Conservation (phyloP, 2,329 filamentous ascomycete genomes). For the Cryoendolithus antarcticus region DNA sequence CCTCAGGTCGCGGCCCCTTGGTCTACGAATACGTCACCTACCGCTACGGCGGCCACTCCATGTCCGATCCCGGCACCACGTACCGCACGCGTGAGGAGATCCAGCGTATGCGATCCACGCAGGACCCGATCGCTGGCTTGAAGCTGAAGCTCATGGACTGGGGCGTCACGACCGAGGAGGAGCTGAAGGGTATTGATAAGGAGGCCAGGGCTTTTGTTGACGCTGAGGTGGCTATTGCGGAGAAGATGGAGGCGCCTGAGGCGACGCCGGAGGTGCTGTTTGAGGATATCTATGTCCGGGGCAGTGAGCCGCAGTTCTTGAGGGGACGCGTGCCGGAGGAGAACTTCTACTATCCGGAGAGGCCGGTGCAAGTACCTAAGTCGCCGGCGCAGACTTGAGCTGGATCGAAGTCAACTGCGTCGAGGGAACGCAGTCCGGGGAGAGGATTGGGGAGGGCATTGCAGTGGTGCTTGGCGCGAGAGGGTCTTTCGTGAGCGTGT, state of each 20-base stretch:
- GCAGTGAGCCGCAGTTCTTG: slow-evolving; percentile 77
- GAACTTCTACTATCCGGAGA: slow-evolving; percentile 61
- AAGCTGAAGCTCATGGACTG: slow-evolving; percentile 98
- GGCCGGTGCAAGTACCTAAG: slow-evolving; percentile 17
- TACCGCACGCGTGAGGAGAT: slow-evolving; percentile 98
- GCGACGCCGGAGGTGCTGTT: slow-evolving; percentile 70
- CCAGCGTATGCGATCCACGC: slow-evolving; percentile 97
- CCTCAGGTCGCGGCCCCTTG: slow-evolving; percentile 74
- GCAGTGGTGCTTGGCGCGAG: too few species aligned
- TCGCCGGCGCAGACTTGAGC: slow-evolving; percentile 17
- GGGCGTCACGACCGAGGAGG: slow-evolving; percentile 80
- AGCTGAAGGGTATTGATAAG: slow-evolving; percentile 95
- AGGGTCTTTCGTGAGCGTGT: too few species aligned
- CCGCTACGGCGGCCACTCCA: slow-evolving; percentile 98
- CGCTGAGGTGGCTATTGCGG: slow-evolving; percentile 77
- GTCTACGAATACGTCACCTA: slow-evolving; percentile 99
- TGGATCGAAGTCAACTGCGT: too few species aligned
- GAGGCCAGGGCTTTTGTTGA: slow-evolving; percentile 75
- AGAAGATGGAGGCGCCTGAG: slow-evolving; percentile 75
- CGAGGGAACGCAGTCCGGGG: too few species aligned
- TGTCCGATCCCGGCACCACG: slow-evolving; percentile 98
- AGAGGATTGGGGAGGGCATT: too few species aligned
- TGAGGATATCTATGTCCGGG: slow-evolving; percentile 91
- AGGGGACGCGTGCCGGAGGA: slow-evolving; percentile 81
- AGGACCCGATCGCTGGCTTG: slow-evolving; percentile 93